A percentile compares a stretch with the other conserved stretches of the same genome.
phyloP scores from a whole-genome alignment of 2,329 filamentous ascomycete genomes.

The Hypoxylon rubiginosum region DNA sequence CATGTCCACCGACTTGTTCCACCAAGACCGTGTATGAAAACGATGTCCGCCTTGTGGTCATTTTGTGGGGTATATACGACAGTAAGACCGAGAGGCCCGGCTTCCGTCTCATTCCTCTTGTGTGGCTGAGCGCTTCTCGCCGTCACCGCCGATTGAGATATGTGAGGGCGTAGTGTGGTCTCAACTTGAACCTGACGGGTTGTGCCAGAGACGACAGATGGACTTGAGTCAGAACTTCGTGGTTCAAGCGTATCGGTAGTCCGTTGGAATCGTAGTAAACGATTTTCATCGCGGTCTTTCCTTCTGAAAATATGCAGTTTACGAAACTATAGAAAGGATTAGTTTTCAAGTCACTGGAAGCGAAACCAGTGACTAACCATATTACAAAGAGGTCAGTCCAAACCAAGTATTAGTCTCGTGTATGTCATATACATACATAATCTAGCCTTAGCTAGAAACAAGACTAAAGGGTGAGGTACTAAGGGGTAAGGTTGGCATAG shows the following conservation, averaged over 20 bases:
- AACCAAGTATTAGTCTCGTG: background rate
- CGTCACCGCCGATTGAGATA: background rate
- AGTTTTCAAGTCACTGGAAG: background rate
- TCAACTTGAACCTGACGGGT: background rate
- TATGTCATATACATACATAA: background rate
- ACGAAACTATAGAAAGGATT: background rate
- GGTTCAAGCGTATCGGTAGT: background rate
- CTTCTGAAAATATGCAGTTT: background rate
- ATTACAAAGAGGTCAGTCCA: background rate
- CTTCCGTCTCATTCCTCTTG: constrained; percentile 11
- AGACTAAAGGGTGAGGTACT: no score
- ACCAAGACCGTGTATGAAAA: constrained; percentile 54
- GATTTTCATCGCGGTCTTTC: background rate
- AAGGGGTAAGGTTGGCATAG: no score
- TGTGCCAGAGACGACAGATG: background rate
- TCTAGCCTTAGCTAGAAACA: no score
- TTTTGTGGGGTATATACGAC: constrained; percentile 38
- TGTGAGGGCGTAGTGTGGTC: background rate
- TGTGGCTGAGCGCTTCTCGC: background rate
- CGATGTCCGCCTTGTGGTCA: constrained; percentile 45
- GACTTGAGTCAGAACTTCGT: background rate
- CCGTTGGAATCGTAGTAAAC: constrained; percentile 1
- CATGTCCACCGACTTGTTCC: constrained; percentile 51
- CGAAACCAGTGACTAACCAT: background rate
- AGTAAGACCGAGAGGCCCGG: constrained; percentile 35